Evolutionary conservation across 176 grass and related monocot genomes (phyloP).

Genomic region (Thinopyrum elongatum): DNA sequence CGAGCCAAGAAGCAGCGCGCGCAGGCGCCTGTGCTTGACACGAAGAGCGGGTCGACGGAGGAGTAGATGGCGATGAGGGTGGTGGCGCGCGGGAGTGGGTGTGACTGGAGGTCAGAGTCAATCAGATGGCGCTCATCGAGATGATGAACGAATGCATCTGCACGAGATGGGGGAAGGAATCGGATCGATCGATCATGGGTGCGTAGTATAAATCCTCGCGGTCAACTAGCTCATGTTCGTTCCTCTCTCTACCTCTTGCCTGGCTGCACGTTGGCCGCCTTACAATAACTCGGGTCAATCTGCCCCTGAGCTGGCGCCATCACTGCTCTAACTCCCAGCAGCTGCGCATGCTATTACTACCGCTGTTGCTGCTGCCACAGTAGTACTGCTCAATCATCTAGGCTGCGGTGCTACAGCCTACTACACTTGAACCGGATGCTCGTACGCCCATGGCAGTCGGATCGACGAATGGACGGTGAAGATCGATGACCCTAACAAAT

Average conservation of each 20-base stretch:
- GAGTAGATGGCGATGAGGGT: background rate
- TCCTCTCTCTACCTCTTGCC: background rate
- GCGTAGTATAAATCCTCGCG: constrained; percentile 18
- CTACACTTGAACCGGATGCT: background rate
- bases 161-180: constrained; percentile 5
- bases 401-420: background rate
- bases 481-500: background rate
- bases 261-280: background rate
- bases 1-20: too few relatives aligned
- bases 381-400: background rate
- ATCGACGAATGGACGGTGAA: background rate
- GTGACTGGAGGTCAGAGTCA: constrained; percentile 8
- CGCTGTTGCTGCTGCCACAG: background rate
- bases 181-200: background rate
- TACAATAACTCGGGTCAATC: constrained; percentile 46
- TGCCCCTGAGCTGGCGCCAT: constrained; percentile 37
- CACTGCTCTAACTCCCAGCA: constrained; percentile 33
- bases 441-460: background rate
- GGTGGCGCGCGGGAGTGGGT: background rate
- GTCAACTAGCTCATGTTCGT: constrained; percentile 31
- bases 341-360: background rate
- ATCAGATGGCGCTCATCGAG: background rate
- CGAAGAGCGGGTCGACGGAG: background rate
- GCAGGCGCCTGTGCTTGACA: background rate
- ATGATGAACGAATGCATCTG: constrained; percentile 11